Base-by-base conservation (phyloP, 2,329 filamentous ascomycete genomes). In the Aureobasidium sp. region DNA sequence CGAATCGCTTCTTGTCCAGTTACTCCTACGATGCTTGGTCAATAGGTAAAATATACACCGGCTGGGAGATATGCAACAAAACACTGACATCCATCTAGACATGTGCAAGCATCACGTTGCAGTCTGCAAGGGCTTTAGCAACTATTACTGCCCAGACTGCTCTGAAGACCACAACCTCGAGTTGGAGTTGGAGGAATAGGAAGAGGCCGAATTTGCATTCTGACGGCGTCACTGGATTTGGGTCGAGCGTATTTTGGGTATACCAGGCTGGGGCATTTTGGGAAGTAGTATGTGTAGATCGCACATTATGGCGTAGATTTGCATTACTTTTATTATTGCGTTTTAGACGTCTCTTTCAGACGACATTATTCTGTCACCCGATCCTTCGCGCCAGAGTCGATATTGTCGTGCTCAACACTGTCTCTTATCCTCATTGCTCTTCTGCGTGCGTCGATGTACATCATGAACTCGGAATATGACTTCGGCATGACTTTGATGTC, bases 401-500 rank as follows among this genome's bases (percentile, higher is more conserved):
- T 67, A 45, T 69, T 64, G 9, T 68, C 71, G 24, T 70, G 62
- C 62, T 67, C 65, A 49, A 73, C 64, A 35, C 75, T 79, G 49
- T 77, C 76, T 50, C 76, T 74, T 14, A 85, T 79, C 67, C 80
- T 78, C 59, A 78, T 74, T 3, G 81, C 82, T 62, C 84, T 72
- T 65, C 84, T 74, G 53, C 82, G 73, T 6, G 84, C 83, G 74
- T 86, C 84, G 17, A 85, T 77, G 71, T 85, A 87, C 70, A 84
- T 78, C 84, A 86, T 86, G 65, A 84, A 85, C 66, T 86, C 84
- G 1, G 79, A 78, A 67, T 86, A 87, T 14, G 78, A 82, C 70
- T 80, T 77, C 4, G 87, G 87, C 77, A 89, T 83, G 22, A 89
- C 82, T 67, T 84, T 81, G 49, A 89, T 78, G 67, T 86, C 81